Percentiles rank a stretch among this genome's conserved stretches.
phyloP scores from a whole-genome alignment of 140 eudicot genomes.

The Flaveria floridana region DNA sequence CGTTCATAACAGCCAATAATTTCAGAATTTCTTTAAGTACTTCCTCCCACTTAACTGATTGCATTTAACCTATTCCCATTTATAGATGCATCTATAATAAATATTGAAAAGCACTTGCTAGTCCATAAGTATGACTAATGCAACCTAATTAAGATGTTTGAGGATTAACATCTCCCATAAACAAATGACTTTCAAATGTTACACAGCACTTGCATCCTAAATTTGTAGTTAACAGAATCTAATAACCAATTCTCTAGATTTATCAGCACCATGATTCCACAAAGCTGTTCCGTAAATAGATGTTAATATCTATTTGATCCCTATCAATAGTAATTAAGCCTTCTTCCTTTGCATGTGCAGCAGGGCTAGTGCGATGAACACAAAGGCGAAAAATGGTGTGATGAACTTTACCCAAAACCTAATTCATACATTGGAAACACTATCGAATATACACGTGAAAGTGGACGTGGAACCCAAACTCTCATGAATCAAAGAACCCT shows the following conservation, averaged over 20 bases:
- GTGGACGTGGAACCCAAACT: too few species aligned
- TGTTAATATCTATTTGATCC: neutral
- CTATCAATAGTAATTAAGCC: neutral
- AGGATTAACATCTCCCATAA: neutral
- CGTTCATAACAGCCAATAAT: neutral
- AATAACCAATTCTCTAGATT: neutral
- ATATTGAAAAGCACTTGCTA: neutral
- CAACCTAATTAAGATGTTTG: neutral
- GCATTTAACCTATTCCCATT: neutral
- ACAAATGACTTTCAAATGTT: neutral
- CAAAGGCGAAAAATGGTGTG: too few species aligned
- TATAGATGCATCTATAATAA: too few species aligned
- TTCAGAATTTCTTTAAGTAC: neutral
- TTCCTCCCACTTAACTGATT: neutral
- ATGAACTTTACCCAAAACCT: too few species aligned
- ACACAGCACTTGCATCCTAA: neutral
- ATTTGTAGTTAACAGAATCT: neutral
- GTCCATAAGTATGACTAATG: neutral
- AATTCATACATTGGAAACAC: too few species aligned
- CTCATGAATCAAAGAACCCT: neutral
- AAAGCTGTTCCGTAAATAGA: neutral
- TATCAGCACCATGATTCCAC: constrained; percentile 5
- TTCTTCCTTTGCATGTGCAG: neutral
- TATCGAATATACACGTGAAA: too few species aligned
- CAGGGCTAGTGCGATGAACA: neutral